phyloP scores from a whole-genome alignment of 2,329 filamentous ascomycete genomes.

The Trichoderma sp. region DNA sequence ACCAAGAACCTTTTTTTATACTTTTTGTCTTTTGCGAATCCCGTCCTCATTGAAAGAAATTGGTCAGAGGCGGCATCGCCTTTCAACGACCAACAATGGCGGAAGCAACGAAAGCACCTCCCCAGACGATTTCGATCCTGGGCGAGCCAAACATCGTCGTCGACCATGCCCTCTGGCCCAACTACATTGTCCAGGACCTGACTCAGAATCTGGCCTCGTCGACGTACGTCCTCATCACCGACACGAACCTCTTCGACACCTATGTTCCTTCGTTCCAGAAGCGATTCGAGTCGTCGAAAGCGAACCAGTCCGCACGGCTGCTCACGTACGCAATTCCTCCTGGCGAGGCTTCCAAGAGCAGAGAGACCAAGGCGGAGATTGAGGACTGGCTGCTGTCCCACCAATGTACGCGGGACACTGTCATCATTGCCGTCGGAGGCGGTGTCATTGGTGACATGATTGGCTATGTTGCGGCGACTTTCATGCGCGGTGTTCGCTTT shows the following conservation, averaged over 20 bases:
- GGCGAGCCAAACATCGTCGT: conserved; percentile 89
- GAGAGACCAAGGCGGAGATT: conserved; percentile 90
- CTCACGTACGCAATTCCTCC: conserved; percentile 86
- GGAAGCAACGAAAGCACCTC: background rate
- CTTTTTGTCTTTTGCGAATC: background rate
- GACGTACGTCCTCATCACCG: conserved; percentile 95
- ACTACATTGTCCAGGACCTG: conserved; percentile 79
- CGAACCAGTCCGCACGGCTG: conserved; percentile 58
- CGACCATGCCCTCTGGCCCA: conserved; percentile 86
- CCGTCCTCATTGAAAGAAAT: background rate
- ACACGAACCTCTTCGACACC: conserved; percentile 81
- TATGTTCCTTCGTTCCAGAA: conserved; percentile 77
- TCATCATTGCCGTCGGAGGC: conserved; percentile 91
- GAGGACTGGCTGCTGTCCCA: conserved; percentile 96
- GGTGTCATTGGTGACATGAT: conserved; percentile 98
- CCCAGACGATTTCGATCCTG: conserved; percentile 68
- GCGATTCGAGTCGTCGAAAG: conserved; percentile 36
- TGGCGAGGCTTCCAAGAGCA: conserved; percentile 90
- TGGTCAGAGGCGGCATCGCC: conserved; percentile 12
- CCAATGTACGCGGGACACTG: conserved; percentile 91
- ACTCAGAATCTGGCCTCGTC: conserved; percentile 76
- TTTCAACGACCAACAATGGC: conserved; percentile 7
- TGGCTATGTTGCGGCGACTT: conserved; percentile 94
- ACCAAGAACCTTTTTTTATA: background rate
- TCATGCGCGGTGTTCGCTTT: conserved; percentile 96